These are phyloP conservation scores for Mrakia blollopis DNA, from an alignment of 768 basidiomycete genomes.

Conservation along the genomic window DNA sequence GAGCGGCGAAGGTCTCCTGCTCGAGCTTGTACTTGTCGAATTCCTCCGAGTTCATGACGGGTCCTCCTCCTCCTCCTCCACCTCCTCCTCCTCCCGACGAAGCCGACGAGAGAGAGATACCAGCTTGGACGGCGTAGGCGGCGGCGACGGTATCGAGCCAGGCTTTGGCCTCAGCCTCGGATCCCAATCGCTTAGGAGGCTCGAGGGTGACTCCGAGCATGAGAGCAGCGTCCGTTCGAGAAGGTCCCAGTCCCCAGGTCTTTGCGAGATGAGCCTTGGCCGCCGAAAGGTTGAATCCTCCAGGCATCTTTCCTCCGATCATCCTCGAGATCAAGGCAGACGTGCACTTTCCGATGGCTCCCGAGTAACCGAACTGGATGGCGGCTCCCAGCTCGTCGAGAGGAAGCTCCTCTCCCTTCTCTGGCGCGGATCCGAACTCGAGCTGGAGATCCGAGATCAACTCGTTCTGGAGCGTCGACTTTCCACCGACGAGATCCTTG, in stretches of 20 bases:
- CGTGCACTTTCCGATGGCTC: conserved; percentile 89
- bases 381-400: conserved; percentile 91
- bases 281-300: conserved; percentile 90
- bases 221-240: conserved; percentile 82
- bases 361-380: conserved; percentile 70
- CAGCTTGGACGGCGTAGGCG: conserved; percentile 79
- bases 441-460: conserved; percentile 94
- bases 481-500: conserved; percentile 97
- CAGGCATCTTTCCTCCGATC: conserved; percentile 94
- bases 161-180: conserved; percentile 84
- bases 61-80: conserved; percentile 62
- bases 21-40: conserved; percentile 94
- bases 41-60: conserved; percentile 94
- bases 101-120: conserved; percentile 72
- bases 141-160: conserved; percentile 85
- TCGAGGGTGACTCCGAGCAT: conserved; percentile 88
- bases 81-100: conserved; percentile 57
- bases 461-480: conserved; percentile 98
- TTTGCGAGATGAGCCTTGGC: conserved; percentile 86
- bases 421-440: conserved; percentile 90
- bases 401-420: conserved; percentile 96
- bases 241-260: conserved; percentile 89
- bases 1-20: conserved; percentile 83
- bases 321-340: conserved; percentile 83
- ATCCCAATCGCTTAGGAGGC: conserved; percentile 84